These are phyloP conservation scores for Lunularia cruciata DNA, from an alignment of 225 moss, liverwort and hornwort species.

Conservation along the genomic window DNA sequence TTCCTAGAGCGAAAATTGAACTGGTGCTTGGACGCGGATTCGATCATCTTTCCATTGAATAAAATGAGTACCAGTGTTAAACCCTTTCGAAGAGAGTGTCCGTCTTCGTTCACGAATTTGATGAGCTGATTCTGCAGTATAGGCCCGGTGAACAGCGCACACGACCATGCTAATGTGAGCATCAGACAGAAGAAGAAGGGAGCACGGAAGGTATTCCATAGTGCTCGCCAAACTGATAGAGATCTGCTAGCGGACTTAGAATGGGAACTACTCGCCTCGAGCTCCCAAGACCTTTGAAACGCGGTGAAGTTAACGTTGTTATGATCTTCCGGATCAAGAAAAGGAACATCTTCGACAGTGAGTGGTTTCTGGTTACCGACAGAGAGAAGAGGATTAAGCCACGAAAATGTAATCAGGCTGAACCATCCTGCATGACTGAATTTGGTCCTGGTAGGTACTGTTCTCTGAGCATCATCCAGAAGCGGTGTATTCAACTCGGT, in stretches of 20 bases:
- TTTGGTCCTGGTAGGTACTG: not conserved
- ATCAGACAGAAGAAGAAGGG: slow-evolving; percentile 12
- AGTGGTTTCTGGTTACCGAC: slow-evolving; percentile 27
- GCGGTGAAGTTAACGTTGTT: slow-evolving; percentile 11
- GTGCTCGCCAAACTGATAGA: slow-evolving; percentile 23
- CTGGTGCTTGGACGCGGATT: slow-evolving; percentile 24
- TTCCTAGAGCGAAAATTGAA: slow-evolving; percentile 24
- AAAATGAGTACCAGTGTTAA: slow-evolving; percentile 17
- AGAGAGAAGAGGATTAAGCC: slow-evolving; percentile 35
- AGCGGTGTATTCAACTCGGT: slow-evolving; percentile 7
- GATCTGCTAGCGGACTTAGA: not conserved
- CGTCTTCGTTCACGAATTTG: slow-evolving; percentile 17
- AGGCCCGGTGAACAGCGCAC: slow-evolving; percentile 31
- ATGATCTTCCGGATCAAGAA: slow-evolving; percentile 21
- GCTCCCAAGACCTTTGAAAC: slow-evolving; percentile 24
- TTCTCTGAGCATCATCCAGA: not conserved
- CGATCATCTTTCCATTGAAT: slow-evolving; percentile 28
- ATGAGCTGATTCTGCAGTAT: slow-evolving; percentile 32
- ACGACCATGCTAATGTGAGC: slow-evolving; percentile 10
- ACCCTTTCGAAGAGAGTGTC: slow-evolving; percentile 16
- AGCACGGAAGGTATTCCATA: slow-evolving; percentile 27
- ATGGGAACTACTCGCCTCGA: not conserved
- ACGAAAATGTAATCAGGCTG: slow-evolving; percentile 20
- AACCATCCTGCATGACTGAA: slow-evolving; percentile 24
- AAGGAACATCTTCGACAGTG: slow-evolving; percentile 18